Base-by-base conservation (phyloP, 192 early-diverging fungal genomes). In the Pilaira anomala region DNA sequence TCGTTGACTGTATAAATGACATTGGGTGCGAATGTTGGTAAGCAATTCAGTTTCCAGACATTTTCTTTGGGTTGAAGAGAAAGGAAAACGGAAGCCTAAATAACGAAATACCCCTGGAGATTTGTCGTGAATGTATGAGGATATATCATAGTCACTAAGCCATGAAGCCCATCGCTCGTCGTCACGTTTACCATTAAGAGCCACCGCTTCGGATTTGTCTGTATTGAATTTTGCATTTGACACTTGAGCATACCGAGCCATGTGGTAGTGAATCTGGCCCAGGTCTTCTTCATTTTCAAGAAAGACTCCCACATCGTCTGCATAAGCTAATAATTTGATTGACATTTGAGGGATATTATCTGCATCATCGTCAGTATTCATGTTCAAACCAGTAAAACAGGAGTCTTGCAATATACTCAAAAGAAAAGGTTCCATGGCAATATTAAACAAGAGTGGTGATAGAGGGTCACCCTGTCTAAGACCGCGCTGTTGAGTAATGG, bases 401-500 rank as follows among this genome's bases (percentile, higher is more conserved):
- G 49, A 40, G 22, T 53, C 30, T 3, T 33, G 7, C 7, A 46
- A 6, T 1, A 71, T 40, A 18, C 18, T 3, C 4, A 49, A 59
- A 0, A 73, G 52, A 1, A 67, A 48, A 2, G 70, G 65, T 30
- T 72, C 70, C 19, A 72, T 39, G 7, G 55, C 70, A 13, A 67
- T 22, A 33, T 66, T 63, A 51, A 58, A 63, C 1, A 72, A 55
- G 0, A 71, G n/a, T 1, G 68, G 68, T 26, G 68, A 65, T 7
- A 71, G 60, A 28, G 66, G 72, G n/a, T 74, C 66, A 5, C 72
- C 67, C 18, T 74, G 72, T 1, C 72, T 55, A 3, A 74, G 42
- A 0, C 72, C 72, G 33, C 67, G 22, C 3, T 40, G 18, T 53
- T 74, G 72, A 3, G 12, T 2, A 41, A 68, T 48, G 7, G 55